These are phyloP conservation scores for Cardamine chenopodiifolia DNA, from an alignment of 345 rosid genomes.

Conservation along the genomic window DNA sequence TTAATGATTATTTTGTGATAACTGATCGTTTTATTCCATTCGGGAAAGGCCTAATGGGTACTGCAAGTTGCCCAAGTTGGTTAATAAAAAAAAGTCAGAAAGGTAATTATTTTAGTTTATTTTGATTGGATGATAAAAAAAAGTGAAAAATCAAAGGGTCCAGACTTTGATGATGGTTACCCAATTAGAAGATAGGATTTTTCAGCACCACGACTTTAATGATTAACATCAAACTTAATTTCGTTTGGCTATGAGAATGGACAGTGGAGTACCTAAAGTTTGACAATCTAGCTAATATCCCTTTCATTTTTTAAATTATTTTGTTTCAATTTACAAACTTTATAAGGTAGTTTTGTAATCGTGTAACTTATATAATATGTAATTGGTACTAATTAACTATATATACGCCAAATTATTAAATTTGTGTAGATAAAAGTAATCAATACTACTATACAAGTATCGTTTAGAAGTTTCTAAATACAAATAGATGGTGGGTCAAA, in stretches of 20 bases:
- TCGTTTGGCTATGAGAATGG: background rate
- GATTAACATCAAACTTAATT: conserved; percentile 16
- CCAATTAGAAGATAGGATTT: conserved; percentile 15
- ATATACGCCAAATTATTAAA: background rate
- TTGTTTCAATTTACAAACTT: too few relatives aligned
- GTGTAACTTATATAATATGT: too few relatives aligned
- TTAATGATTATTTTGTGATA: background rate
- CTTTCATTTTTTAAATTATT: background rate
- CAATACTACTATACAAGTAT: too few relatives aligned
- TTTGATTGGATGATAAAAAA: conserved; percentile 19
- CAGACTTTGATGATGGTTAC: conserved; percentile 26
- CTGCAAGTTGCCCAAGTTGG: conserved; percentile 44
- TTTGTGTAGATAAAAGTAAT: too few relatives aligned
- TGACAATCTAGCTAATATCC: background rate
- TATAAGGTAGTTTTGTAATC: too few relatives aligned
- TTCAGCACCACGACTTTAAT: conserved; percentile 25
- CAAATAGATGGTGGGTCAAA: background rate
- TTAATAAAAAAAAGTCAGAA: background rate
- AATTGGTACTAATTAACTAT: background rate
- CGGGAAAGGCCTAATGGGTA: conserved; percentile 34
- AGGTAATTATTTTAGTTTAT: background rate
- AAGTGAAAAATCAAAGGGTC: background rate
- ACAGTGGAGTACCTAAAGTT: background rate
- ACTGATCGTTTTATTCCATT: conserved; percentile 26
- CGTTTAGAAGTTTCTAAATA: background rate